A percentile compares a stretch with the other conserved stretches of the same genome.
Evolutionary conservation across 495 filamentous ascomycete species (phyloP).

Genomic region (Evernia prunastri): DNA sequence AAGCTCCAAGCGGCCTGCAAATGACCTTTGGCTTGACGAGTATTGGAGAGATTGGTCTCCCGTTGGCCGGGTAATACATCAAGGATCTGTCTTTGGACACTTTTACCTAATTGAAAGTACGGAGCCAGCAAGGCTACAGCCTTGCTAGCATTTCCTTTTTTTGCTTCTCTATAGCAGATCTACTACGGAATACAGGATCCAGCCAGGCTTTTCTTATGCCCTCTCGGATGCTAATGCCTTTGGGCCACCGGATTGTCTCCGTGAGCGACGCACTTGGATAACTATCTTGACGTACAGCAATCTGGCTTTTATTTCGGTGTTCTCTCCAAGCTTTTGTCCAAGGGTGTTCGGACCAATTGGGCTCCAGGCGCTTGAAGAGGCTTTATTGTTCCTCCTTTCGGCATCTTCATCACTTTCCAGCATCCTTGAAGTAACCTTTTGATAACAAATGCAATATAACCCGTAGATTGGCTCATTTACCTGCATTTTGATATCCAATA

Average conservation of each 20-base stretch:
- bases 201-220: not conserved
- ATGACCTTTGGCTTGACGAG: not conserved
- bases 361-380: constrained; percentile 4
- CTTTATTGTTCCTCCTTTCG: constrained; percentile 5
- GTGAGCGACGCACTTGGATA: not conserved
- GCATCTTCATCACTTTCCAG: constrained; percentile 1
- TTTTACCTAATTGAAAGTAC: not conserved
- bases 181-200: not conserved
- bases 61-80: not conserved
- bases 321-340: not conserved
- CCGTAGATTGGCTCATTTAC: not conserved
- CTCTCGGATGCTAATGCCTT: not conserved
- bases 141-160: constrained; percentile 4
- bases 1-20: not conserved
- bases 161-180: constrained; percentile 2
- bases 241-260: not conserved
- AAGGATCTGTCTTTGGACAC: not conserved
- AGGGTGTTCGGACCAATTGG: constrained; percentile 8
- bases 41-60: not conserved
- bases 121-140: constrained; percentile 4
- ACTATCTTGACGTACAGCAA: not conserved
- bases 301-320: constrained; percentile 5
- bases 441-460: not conserved
- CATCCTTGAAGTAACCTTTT: not conserved
- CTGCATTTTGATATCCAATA: not conserved